Evolutionary conservation across 2,329 filamentous ascomycete genomes (phyloP).

Genomic region (Colletotrichum sp.): DNA sequence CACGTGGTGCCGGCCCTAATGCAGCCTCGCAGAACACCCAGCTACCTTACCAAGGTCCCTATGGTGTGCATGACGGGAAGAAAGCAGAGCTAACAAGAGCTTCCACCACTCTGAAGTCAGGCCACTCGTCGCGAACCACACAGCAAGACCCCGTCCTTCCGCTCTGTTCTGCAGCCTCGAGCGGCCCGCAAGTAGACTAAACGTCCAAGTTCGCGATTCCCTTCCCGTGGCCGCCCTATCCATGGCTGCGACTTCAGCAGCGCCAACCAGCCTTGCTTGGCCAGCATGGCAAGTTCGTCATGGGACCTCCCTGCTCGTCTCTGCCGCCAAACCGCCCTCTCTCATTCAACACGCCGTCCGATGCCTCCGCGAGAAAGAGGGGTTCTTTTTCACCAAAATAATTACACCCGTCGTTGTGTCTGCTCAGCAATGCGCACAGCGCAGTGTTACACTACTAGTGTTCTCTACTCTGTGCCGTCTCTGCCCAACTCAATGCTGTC

Average conservation of each 20-base stretch:
- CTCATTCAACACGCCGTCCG: background rate
- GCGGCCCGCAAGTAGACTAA: background rate
- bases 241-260: background rate
- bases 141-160: background rate
- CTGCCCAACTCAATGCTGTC: slow-evolving; percentile 5
- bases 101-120: background rate
- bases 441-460: background rate
- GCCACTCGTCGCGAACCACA: background rate
- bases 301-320: slow-evolving; percentile 1
- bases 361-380: background rate
- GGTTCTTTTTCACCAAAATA: background rate
- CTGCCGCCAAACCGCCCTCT: background rate
- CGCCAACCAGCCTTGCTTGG: slow-evolving; percentile 9
- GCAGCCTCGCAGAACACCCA: background rate
- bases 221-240: background rate
- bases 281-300: background rate
- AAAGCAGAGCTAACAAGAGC: background rate
- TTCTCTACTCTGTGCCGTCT: background rate
- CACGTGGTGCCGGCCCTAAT: background rate
- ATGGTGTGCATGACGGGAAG: slow-evolving; percentile 6
- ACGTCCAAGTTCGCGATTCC: background rate
- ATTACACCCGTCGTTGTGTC: background rate
- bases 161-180: background rate
- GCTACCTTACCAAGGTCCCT: background rate
- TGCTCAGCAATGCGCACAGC: background rate